Evolutionary conservation across 257 asterid species (phyloP), one percentile per base, ranked within the genome.

Genomic region (Primulina huaijiensis): DNA sequence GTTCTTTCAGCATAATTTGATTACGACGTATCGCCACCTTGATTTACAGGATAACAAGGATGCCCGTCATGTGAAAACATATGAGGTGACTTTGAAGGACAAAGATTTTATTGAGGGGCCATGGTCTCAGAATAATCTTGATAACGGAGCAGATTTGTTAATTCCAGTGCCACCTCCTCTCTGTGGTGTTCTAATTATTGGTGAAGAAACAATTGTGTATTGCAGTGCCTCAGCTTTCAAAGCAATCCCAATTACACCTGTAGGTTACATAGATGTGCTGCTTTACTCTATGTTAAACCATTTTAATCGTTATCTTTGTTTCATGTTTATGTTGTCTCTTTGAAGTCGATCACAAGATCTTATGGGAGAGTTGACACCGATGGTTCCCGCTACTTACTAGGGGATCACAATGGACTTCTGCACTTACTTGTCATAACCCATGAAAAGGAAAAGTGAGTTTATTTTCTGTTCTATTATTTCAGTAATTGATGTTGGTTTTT

Each of bases 161-260:
- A 91, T 91, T 67, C 97, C 97, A 64, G 93, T 91, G 67, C 97
- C 97, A 9, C 92, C 97, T 27, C 97, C 97, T 65, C 87, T 89
- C 65, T 89, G 96, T 71, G 97, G 97, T 34, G 97, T 91, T 79
- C 83, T 91, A 57, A 91, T 91, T 76, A 87, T 91, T 61, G 97
- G 97, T 53, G 97, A 91, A 87, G 97, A 91, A 84, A 91, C 93
- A 56, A 87, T 91, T 1, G 97, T 91, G 61, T 91, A 91, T 69
- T 86, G 93, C 82, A 87, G 97, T 67, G 96, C 96, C 74, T 82
- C 93, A 29, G 80, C 95, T 66, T 87, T 87, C 78, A 91, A 84
- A 82, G 95, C 96, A 59, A 87, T 89, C 79, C 97, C 92, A 50
- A 88, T 87, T 68, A 89, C 88, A 76, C 97, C 96, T 61, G 97